Conservation (phyloP, 1,284 basidiomycete genomes). For the Serendipita sp. region DNA sequence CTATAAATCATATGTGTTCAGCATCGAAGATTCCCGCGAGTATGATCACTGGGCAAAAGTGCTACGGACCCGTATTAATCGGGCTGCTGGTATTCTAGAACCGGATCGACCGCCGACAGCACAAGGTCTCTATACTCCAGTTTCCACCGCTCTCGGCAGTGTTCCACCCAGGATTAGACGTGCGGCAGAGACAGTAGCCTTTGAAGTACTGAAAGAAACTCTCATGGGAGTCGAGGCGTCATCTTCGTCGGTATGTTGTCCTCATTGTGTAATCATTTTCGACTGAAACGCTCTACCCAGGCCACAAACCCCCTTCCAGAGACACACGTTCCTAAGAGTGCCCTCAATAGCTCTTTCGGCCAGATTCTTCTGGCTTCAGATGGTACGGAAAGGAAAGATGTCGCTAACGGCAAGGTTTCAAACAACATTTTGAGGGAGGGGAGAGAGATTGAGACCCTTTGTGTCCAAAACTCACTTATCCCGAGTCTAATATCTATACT, state of each 20-base stretch:
- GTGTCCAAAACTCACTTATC: slow-evolving; percentile 2
- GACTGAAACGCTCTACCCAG: not conserved
- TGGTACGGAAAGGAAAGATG: not conserved
- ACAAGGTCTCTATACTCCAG: not conserved
- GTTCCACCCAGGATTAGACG: slow-evolving; percentile 35
- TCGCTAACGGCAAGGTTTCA: not conserved
- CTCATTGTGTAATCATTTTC: not conserved
- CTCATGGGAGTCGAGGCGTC: slow-evolving; percentile 32
- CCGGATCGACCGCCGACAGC: slow-evolving; percentile 18
- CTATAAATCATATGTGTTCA: slow-evolving; percentile 85
- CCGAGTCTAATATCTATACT: not conserved
- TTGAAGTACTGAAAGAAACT: slow-evolving; percentile 72
- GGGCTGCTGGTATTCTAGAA: slow-evolving; percentile 25
- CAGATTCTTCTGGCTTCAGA: not conserved
- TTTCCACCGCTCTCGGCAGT: not conserved
- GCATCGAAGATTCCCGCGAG: slow-evolving; percentile 61
- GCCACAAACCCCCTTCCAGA: not conserved
- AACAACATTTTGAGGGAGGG: not conserved
- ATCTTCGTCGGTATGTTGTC: slow-evolving; percentile 13
- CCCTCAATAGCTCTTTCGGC: not conserved
- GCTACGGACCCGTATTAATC: slow-evolving; percentile 55
- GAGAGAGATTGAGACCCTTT: slow-evolving; percentile 1
- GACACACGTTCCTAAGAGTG: not conserved
- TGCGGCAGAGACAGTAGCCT: slow-evolving; percentile 57
- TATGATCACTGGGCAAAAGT: slow-evolving; percentile 61